A percentile compares a stretch with the other conserved stretches of the same genome.
Conservation (phyloP, 768 basidiomycete genomes). For the Lanmaoa rubissima region DNA sequence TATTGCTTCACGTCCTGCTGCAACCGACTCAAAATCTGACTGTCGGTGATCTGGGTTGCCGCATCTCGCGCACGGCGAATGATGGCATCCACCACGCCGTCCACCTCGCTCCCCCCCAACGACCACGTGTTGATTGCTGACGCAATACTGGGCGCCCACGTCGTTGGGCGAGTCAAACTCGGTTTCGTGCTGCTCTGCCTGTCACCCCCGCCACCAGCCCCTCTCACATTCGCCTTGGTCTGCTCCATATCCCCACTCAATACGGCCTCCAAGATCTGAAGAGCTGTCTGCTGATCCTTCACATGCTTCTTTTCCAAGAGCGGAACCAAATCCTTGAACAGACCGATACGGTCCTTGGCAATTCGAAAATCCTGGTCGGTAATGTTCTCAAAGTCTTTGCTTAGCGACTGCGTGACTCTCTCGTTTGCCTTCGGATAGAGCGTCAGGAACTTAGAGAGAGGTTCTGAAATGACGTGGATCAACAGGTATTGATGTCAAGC, state of each 20-base stretch:
- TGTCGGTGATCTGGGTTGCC: constrained; percentile 7
- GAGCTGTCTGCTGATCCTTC: not conserved
- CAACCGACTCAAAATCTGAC: constrained; percentile 15
- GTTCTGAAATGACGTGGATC: constrained; percentile 2
- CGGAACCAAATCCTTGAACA: constrained; percentile 2
- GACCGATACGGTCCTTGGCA: constrained; percentile 17
- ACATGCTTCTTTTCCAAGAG: not conserved
- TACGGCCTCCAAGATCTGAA: not conserved
- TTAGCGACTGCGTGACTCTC: not conserved
- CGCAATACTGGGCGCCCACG: not conserved
- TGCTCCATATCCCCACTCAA: constrained; percentile 7
- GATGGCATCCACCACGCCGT: not conserved
- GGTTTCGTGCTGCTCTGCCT: not conserved
- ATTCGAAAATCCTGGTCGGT: constrained; percentile 1
- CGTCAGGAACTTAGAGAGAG: not conserved
- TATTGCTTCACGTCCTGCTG: not conserved
- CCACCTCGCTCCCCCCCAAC: not conserved
- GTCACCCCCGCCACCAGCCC: not conserved
- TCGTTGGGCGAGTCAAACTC: too few relatives aligned
- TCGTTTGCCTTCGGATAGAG: constrained; percentile 17
- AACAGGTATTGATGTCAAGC: not conserved
- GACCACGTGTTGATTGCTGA: not conserved
- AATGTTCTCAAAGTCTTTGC: constrained; percentile 5
- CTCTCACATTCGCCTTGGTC: not conserved
- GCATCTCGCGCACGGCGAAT: not conserved